A percentile compares a stretch with the other conserved stretches of the same genome.
phyloP scores from a whole-genome alignment of 1,139 yeast genomes.

The Schwanniomyces etchellsii region DNA sequence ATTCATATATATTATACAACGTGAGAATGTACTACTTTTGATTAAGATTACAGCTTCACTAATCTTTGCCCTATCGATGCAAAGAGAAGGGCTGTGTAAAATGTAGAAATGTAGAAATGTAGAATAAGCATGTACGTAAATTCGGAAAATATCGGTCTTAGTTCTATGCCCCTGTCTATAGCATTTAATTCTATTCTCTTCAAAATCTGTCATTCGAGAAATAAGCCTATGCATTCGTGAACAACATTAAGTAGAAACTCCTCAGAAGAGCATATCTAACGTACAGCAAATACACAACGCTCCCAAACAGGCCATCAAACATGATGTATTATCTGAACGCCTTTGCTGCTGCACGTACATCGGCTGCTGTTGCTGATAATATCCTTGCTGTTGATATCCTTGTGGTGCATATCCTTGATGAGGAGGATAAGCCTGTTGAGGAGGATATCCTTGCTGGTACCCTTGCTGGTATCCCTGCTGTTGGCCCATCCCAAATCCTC shows the following conservation, averaged over 20 bases:
- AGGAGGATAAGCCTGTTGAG: slow-evolving; percentile 21
- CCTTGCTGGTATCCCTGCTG: slow-evolving; percentile 4
- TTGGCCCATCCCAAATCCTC: slow-evolving; percentile 18
- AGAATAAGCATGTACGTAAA: too few species aligned
- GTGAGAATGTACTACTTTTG: too few species aligned
- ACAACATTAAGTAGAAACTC: background rate
- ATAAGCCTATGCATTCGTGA: too few species aligned
- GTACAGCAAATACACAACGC: slow-evolving; percentile 74
- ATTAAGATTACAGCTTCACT: too few species aligned
- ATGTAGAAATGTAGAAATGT: too few species aligned
- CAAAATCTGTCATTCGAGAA: too few species aligned
- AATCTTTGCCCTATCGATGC: too few species aligned
- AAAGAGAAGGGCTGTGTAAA: too few species aligned
- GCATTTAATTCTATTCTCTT: too few species aligned
- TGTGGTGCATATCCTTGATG: slow-evolving; percentile 21
- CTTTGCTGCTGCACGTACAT: slow-evolving; percentile 57
- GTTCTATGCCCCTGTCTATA: too few species aligned
- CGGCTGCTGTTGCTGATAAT: slow-evolving; percentile 53
- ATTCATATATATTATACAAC: too few species aligned
- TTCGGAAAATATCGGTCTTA: too few species aligned
- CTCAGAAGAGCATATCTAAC: slow-evolving; percentile 56
- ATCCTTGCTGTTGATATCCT: slow-evolving; percentile 26
- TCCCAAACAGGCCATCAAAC: slow-evolving; percentile 66
- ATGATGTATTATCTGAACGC: slow-evolving; percentile 34
- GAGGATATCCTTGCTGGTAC: slow-evolving; percentile 20